A percentile compares a stretch with the other conserved stretches of the same genome.
phyloP scores from a whole-genome alignment of 768 basidiomycete genomes.

The Rhodocollybia butyracea region DNA sequence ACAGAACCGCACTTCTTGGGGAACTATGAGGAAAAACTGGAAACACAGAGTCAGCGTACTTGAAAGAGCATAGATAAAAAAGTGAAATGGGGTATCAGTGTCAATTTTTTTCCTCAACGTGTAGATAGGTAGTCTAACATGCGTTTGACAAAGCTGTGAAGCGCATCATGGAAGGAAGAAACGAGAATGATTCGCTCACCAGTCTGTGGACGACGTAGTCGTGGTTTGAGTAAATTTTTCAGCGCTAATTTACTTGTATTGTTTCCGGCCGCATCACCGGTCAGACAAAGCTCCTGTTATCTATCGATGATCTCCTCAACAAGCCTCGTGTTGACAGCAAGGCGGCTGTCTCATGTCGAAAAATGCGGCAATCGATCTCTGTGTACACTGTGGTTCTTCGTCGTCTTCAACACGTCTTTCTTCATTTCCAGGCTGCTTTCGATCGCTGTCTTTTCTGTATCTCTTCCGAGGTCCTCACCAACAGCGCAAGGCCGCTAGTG shows the following conservation, averaged over 20 bases:
- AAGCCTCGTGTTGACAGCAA: conserved; percentile 42
- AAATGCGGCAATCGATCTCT: conserved; percentile 8
- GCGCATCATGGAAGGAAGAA: conserved; percentile 31
- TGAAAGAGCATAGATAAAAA: neutral
- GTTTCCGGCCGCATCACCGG: too few relatives aligned
- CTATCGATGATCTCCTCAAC: conserved; percentile 9
- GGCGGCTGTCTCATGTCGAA: conserved; percentile 26
- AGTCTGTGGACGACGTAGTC: neutral
- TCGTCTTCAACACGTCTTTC: conserved; percentile 12
- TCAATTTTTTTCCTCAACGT: conserved; percentile 34
- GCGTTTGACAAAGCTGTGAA: conserved; percentile 39
- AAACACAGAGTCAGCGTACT: neutral
- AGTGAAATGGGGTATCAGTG: neutral
- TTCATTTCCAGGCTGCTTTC: conserved; percentile 9
- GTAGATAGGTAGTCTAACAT: conserved; percentile 51
- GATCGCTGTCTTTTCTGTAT: conserved; percentile 4
- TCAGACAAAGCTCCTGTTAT: conserved; percentile 9
- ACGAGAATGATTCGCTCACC: conserved; percentile 4
- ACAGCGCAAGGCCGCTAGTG: conserved; percentile 31
- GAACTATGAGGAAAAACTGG: neutral
- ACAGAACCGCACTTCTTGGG: too few relatives aligned
- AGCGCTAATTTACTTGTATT: conserved; percentile 9
- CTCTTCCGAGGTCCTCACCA: conserved; percentile 33
- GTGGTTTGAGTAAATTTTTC: neutral
- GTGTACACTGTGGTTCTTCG: conserved; percentile 11